phyloP scores from a whole-genome alignment of 176 grass and related monocot genomes.

The Hyparrhenia diplandra region DNA sequence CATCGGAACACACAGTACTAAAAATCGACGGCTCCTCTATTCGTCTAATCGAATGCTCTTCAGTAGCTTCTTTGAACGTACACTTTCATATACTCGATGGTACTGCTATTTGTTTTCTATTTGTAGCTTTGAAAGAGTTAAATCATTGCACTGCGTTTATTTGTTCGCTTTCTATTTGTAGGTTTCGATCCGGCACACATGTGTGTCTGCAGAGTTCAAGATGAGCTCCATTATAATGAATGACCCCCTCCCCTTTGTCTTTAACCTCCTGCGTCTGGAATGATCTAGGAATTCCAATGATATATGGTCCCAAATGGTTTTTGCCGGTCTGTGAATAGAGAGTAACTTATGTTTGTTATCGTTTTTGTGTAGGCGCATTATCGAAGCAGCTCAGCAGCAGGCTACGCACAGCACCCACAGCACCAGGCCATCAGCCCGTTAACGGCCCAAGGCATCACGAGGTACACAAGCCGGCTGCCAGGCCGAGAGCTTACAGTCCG shows the following conservation, averaged over 20 bases:
- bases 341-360: no score
- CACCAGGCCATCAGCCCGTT: no score
- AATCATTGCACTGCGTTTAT: neutral
- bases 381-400: no score
- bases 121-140: neutral
- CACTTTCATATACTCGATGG: neutral
- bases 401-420: no score
- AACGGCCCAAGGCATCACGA: no score
- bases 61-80: neutral
- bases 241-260: neutral
- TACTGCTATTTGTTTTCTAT: conserved; percentile 6
- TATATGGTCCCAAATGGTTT: neutral
- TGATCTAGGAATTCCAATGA: neutral
- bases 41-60: neutral
- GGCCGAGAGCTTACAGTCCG: no score
- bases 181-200: neutral
- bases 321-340: neutral
- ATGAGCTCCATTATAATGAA: neutral
- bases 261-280: neutral
- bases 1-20: neutral
- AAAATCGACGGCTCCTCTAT: neutral
- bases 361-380: no score
- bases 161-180: neutral
- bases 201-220: neutral
- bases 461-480: no score